Base-by-base conservation (phyloP, 2,329 filamentous ascomycete species). In the Aureobasidium sp. region DNA sequence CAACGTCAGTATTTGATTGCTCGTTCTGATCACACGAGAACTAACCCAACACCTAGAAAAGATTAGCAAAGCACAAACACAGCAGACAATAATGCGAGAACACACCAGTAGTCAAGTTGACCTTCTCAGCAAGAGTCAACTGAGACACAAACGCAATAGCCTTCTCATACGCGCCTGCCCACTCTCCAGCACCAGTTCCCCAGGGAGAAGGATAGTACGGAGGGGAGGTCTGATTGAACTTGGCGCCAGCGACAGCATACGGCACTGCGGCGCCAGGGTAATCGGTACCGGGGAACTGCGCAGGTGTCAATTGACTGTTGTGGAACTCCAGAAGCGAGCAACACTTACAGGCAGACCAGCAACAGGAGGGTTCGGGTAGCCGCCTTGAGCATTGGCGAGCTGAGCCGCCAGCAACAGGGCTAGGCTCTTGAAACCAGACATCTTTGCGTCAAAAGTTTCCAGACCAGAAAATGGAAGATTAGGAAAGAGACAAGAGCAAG, bases 131-230 rank as follows among this genome's bases (percentile, higher is more conserved):
- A 39, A 96, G 80, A 0, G 91, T 96, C 75, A 96, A 77, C 72
- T 91, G 86, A 11, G 87, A 88, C 49, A 97, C 91, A 69, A 96
- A 93, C 2, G 81, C 84, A 67, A 84, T 85, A 1, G 92, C 92
- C 73, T 88, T 87, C 22, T 76, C 77, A 68, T 96, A 92, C 42
- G 91, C 90, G 7, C 85, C 82, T 60, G 83, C 81, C 91, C 91
- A 96, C 48, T 83, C 78, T 12, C 88, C 89, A 6, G 83, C 73
- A 20, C 89, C 87, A 65, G 89, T 84, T 77, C 88, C 87, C 90
- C 91, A 96, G 78, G 91, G 91, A 31, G 90, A 92, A 0, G 91
- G 91, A 70, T 96, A 96, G 70, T 82, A 83, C 2, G 90, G 89
- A 48, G 84, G 83, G 27, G 83, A 86, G 53, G 72, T 71, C 60